These are phyloP conservation scores for Zea mays DNA, from an alignment of 176 grass and related monocot genomes.

Conservation along the genomic window DNA sequence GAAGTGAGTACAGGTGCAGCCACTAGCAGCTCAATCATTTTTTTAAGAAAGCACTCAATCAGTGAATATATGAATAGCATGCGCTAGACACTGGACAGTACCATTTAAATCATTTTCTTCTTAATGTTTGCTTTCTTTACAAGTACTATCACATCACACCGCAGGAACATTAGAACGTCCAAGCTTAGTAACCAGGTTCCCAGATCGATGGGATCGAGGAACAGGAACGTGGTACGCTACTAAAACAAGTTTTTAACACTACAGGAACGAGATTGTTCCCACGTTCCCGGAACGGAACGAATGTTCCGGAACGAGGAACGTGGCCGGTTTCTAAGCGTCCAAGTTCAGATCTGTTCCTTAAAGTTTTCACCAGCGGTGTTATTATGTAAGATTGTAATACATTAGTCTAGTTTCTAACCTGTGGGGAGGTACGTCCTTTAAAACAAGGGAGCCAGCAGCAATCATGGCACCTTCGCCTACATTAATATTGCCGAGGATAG, in stretches of 20 bases:
- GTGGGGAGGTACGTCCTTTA: slow-evolving; percentile 94
- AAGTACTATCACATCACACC: not conserved
- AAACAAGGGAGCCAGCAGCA: slow-evolving; percentile 88
- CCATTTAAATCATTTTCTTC: not conserved
- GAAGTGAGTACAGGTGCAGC: not conserved
- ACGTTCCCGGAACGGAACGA: too few relatives aligned
- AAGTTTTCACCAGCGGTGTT: not conserved
- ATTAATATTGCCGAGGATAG: slow-evolving; percentile 87
- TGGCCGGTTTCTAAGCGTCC: too few relatives aligned
- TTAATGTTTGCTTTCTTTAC: not conserved
- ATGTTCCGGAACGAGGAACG: too few relatives aligned
- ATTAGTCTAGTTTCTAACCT: slow-evolving; percentile 51
- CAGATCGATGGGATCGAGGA: too few relatives aligned
- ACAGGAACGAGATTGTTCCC: too few relatives aligned
- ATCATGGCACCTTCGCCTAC: slow-evolving; percentile 97
- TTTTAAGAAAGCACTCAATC: not conserved
- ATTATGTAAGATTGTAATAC: slow-evolving; percentile 3
- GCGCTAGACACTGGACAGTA: not conserved
- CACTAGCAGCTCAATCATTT: not conserved
- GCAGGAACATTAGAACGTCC: not conserved
- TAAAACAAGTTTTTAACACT: too few relatives aligned
- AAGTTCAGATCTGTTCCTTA: slow-evolving; percentile 8
- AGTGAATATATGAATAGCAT: not conserved
- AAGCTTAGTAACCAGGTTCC: not conserved
- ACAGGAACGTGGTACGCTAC: too few relatives aligned